Percentiles rank a stretch among this genome's conserved stretches.
Evolutionary conservation across 2,329 filamentous ascomycete genomes (phyloP).

Genomic region (Colletotrichum sp.): DNA sequence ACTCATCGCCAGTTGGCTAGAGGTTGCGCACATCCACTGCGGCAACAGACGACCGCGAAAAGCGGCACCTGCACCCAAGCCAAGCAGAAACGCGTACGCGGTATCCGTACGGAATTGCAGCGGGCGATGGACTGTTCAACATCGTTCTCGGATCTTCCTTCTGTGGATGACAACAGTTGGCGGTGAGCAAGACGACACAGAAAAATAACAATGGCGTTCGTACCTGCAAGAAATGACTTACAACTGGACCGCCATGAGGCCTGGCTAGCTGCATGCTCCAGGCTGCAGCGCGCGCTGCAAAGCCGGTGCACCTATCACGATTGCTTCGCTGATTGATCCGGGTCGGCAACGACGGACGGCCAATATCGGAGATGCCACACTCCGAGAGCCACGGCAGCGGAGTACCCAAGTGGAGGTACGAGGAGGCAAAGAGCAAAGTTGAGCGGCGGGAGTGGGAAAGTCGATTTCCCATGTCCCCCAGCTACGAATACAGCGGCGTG

Average conservation of each 20-base stretch:
- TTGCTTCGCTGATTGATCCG: conserved; percentile 1
- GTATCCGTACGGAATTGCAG: background rate
- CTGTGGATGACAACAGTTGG: background rate
- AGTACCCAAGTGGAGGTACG: conserved; percentile 8
- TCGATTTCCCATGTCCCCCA: conserved; percentile 1
- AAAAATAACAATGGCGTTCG: background rate
- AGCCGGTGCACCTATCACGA: background rate
- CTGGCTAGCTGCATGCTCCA: background rate
- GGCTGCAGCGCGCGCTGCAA: background rate
- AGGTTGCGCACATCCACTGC: background rate
- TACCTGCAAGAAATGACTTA: background rate
- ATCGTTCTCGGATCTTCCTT: background rate
- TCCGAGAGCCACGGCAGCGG: conserved; percentile 8
- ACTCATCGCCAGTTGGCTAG: conserved; percentile 5
- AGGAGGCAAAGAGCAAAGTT: background rate
- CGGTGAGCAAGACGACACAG: conserved; percentile 4
- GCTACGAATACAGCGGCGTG: background rate
- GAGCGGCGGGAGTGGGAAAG: conserved; percentile 3
- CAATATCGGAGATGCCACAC: background rate
- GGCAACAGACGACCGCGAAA: background rate
- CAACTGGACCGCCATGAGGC: background rate
- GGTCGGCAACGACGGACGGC: background rate
- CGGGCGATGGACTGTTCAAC: background rate
- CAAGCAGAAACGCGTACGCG: background rate
- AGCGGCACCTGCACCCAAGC: background rate